Conservation (phyloP, 2,329 filamentous ascomycete genomes). For the Diaporthe sp. region DNA sequence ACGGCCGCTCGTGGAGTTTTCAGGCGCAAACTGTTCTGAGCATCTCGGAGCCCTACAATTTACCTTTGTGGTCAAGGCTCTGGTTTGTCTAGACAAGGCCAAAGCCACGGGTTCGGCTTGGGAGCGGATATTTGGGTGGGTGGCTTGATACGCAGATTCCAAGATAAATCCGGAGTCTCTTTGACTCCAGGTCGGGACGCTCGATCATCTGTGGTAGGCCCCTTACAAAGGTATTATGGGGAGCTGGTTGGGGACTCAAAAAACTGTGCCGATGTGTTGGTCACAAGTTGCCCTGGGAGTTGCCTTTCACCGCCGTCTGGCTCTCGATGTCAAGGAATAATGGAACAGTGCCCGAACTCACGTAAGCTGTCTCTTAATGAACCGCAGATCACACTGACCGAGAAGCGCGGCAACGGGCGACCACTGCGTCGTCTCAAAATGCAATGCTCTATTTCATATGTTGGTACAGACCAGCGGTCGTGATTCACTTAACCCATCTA, state of each 20-base stretch:
- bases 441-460: constrained; percentile 41
- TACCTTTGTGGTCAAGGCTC: not conserved
- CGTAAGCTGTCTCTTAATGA: not conserved
- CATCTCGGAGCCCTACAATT: not conserved
- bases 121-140: not conserved
- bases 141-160: not conserved
- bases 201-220: not conserved
- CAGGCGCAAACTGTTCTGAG: not conserved
- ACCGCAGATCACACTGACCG: not conserved
- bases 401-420: not conserved
- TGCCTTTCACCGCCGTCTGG: not conserved
- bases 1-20: not conserved
- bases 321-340: not conserved
- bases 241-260: no score
- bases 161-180: not conserved
- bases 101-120: not conserved
- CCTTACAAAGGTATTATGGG: not conserved
- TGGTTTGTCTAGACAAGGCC: no score
- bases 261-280: not conserved
- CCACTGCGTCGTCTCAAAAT: constrained; percentile 27
- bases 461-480: constrained; percentile 38
- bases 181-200: not conserved
- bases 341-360: no score
- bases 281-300: not conserved
- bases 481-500: constrained; percentile 23